Evolutionary conservation across 192 early-diverging fungal species (phyloP), one percentile per base, ranked within the genome.

Genomic region (Coemansia sp.): DNA sequence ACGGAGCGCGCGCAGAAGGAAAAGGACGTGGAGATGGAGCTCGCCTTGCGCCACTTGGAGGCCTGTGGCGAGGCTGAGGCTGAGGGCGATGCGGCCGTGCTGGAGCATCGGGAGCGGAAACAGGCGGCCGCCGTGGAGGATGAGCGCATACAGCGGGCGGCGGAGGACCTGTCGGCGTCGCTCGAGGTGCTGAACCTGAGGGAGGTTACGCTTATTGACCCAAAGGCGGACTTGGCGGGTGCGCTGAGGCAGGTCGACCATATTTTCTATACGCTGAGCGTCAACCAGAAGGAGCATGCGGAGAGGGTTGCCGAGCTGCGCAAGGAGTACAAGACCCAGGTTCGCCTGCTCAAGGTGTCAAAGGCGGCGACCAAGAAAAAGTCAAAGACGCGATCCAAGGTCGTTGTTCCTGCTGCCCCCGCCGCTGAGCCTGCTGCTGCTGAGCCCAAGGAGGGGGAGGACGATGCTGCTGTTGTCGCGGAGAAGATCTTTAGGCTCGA

Each of bases 231-330:
- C 48, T 16, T 68, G 7, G 6, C 62, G 20, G 79, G 66, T 7
- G 73, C 79, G 16, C 25, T 69, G 21, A 64, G 64, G 5, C 79
- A 82, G 58, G 66, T 60, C 6, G 79, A 82, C 31, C 63, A 48
- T 34, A 82, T 82, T 23, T 62, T 68, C 11, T 76, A 76, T 52
- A 70, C 79, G 33, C 43, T 67, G 20, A 31, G 48, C 33, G n/a
- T 57, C 62, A 77, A 77, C 61, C 20, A 12, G 13, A 50, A 37
- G 35, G 26, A 37, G 26, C 4, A 26, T 16, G 43, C 18, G 3
- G 11, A 39, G 48, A 9, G 56, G 35, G 12, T 13, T 3, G 25
- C 47, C 10, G 21, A 64, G 14, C 26, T 67, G 21, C 48, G 55
- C 48, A 64, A 39, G 2, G 61, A 58, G 25, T 21, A 59, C 62